Conservation (phyloP, 306 rosid species). For the Rosa rugosa region DNA sequence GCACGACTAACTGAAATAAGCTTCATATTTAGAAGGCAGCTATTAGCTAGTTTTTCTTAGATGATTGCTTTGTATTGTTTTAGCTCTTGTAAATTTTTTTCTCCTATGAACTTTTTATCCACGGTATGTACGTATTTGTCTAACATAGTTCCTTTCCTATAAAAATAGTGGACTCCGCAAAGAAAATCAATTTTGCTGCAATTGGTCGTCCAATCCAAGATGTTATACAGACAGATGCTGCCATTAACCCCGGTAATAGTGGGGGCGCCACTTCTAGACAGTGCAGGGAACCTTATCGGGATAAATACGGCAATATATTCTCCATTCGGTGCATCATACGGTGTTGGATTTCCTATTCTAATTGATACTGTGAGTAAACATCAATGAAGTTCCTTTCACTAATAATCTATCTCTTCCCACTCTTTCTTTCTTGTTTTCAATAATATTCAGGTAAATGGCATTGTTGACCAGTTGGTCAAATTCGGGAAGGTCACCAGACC, state of each 20-base stretch:
- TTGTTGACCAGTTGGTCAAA: slow-evolving; percentile 92
- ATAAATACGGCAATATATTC: slow-evolving; percentile 97
- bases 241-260: slow-evolving; percentile 98
- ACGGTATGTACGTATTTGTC: neutral
- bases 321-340: slow-evolving; percentile 95
- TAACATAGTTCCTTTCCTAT: neutral
- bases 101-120: neutral
- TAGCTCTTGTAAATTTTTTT: neutral
- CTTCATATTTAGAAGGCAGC: neutral
- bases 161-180: slow-evolving; percentile 79
- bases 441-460: slow-evolving; percentile 70
- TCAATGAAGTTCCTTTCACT: slow-evolving; percentile 3
- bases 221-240: slow-evolving; percentile 99
- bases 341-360: slow-evolving; percentile 97
- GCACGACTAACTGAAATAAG: neutral
- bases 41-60: neutral
- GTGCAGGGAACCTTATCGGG: slow-evolving; percentile 93
- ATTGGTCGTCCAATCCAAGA: slow-evolving; percentile 99
- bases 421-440: neutral
- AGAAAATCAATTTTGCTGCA: slow-evolving; percentile 97
- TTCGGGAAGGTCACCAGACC: slow-evolving; percentile 99
- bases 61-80: neutral
- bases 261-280: slow-evolving; percentile 99
- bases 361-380: slow-evolving; percentile 83
- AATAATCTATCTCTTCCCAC: slow-evolving; percentile 2